A percentile compares a stretch with the other conserved stretches of the same genome.
Conservation (phyloP, 2,329 filamentous ascomycete genomes). For the Neofusicoccum kwambonambiense region DNA sequence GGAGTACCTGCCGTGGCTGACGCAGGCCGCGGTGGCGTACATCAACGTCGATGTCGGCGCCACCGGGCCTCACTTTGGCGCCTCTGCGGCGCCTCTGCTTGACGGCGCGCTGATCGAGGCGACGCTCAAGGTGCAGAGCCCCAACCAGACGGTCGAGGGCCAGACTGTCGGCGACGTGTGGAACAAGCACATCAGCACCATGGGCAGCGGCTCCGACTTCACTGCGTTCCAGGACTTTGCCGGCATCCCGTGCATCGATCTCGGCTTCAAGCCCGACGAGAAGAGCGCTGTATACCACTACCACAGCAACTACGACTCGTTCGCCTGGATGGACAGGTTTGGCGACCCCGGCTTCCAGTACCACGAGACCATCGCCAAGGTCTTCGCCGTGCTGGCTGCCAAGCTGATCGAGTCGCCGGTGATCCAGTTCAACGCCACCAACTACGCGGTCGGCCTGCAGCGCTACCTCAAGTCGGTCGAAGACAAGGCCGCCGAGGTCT, state of each 20-base stretch:
- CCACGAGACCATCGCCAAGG: constrained; percentile 51
- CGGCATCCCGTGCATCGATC: constrained; percentile 49
- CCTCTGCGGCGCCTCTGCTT: constrained; percentile 71
- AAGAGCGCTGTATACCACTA: constrained; percentile 66
- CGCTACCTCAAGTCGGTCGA: constrained; percentile 46
- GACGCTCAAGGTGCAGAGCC: constrained; percentile 42
- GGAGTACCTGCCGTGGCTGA: constrained; percentile 80
- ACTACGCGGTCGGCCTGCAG: constrained; percentile 44
- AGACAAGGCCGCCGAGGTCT: constrained; percentile 25
- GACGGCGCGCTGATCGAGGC: constrained; percentile 70
- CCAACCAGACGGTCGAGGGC: constrained; percentile 70
- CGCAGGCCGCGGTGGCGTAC: constrained; percentile 71
- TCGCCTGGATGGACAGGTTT: constrained; percentile 78
- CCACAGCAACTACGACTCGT: constrained; percentile 81
- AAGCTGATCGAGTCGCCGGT: constrained; percentile 49
- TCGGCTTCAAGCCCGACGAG: constrained; percentile 42
- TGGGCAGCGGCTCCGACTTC: constrained; percentile 54
- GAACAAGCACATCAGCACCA: constrained; percentile 56
- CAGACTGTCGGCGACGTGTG: constrained; percentile 67
- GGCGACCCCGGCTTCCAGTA: constrained; percentile 65
- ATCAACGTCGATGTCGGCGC: constrained; percentile 81
- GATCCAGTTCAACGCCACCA: constrained; percentile 46
- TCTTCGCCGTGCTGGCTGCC: constrained; percentile 47
- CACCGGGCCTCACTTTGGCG: constrained; percentile 61
- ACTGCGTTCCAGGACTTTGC: constrained; percentile 55